phyloP scores from a whole-genome alignment of 306 rosid species.

The Cicer chorassanicum region DNA sequence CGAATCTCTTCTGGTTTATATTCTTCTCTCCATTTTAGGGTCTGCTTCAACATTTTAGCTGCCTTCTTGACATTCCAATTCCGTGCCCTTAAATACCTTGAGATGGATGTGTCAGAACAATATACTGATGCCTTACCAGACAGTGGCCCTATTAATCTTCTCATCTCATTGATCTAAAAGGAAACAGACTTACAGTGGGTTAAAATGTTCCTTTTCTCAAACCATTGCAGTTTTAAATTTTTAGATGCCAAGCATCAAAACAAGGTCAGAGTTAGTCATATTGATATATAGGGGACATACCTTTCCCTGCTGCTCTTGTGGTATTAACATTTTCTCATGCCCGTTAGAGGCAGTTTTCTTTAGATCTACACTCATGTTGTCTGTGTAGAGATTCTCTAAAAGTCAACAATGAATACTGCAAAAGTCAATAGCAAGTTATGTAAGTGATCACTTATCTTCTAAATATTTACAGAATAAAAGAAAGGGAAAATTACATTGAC shows the following conservation, averaged over 20 bases:
- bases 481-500: conserved; percentile 16
- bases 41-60: conserved; percentile 74
- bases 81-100: conserved; percentile 77
- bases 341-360: conserved; percentile 64
- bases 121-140: conserved; percentile 66
- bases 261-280: conserved; percentile 17
- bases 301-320: conserved; percentile 72
- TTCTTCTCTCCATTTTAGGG: conserved; percentile 81
- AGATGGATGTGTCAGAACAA: conserved; percentile 79
- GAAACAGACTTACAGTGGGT: conserved; percentile 24
- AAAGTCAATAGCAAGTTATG: conserved; percentile 38
- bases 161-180: conserved; percentile 78
- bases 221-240: conserved; percentile 29
- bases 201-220: conserved; percentile 18
- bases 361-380: conserved; percentile 59
- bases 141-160: conserved; percentile 67
- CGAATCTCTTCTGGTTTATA: conserved; percentile 89
- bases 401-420: conserved; percentile 44
- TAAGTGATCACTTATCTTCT: conserved; percentile 31
- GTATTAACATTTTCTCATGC: conserved; percentile 46
- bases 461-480: conserved; percentile 25
- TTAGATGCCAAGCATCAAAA: conserved; percentile 26
- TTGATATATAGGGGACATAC: conserved; percentile 49
- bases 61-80: conserved; percentile 96
- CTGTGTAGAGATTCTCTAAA: conserved; percentile 44